Percentiles rank a stretch among this genome's conserved stretches.
These are phyloP conservation scores for Pichia sp. DNA, from an alignment of 1,139 yeast genomes.

Conservation along the genomic window DNA sequence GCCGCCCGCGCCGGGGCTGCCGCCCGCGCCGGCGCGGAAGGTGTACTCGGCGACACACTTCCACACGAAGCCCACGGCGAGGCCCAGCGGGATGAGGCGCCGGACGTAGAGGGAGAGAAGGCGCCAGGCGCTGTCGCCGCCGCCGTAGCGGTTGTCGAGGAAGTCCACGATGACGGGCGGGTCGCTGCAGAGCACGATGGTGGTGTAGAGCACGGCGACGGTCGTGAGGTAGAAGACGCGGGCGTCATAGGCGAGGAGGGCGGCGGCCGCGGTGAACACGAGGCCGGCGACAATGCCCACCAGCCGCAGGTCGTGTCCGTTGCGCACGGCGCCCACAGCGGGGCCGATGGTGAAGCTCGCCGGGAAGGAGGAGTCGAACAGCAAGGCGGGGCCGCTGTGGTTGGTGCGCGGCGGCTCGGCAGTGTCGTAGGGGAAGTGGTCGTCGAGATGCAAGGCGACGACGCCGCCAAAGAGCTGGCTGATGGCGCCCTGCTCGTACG, in stretches of 20 bases:
- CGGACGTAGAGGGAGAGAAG: slow-evolving; percentile 69
- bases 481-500: slow-evolving; percentile 76
- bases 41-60: slow-evolving; percentile 30
- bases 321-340: slow-evolving; percentile 27
- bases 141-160: slow-evolving; percentile 46
- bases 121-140: slow-evolving; percentile 32
- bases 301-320: slow-evolving; percentile 3
- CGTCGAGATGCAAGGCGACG: slow-evolving; percentile 55
- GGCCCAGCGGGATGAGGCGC: slow-evolving; percentile 70
- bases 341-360: slow-evolving; percentile 59
- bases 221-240: slow-evolving; percentile 49
- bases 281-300: slow-evolving; percentile 1
- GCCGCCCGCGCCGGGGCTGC: neutral
- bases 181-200: slow-evolving; percentile 72
- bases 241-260: neutral
- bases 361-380: slow-evolving; percentile 70
- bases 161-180: slow-evolving; percentile 69
- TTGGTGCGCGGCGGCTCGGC: too few relatives aligned
- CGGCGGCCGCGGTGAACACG: neutral
- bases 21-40: neutral
- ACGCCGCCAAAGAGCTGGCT: slow-evolving; percentile 81
- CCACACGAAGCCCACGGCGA: slow-evolving; percentile 75
- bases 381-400: neutral
- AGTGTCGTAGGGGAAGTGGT: slow-evolving; percentile 1
- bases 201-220: slow-evolving; percentile 53